Evolutionary conservation across 305 asterid genomes (phyloP).

Genomic region (Fraxinus baroniana): DNA sequence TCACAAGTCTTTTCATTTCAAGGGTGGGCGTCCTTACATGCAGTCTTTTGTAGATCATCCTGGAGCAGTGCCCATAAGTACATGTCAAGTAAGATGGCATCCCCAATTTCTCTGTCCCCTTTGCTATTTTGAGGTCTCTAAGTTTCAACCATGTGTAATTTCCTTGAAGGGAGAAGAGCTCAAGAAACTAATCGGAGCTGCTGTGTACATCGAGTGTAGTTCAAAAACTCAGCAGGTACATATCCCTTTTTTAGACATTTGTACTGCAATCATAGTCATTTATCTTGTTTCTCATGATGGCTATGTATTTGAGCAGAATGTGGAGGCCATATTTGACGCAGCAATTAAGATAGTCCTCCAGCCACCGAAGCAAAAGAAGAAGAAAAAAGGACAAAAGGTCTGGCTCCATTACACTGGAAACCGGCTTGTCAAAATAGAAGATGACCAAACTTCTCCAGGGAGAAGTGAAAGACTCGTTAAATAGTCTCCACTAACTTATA

Average conservation of each 20-base stretch:
- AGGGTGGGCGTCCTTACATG: not conserved
- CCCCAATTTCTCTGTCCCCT: not conserved
- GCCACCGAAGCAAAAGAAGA: conserved; percentile 62
- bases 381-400: conserved; percentile 32
- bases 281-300: not conserved
- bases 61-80: conserved; percentile 51
- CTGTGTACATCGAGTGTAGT: conserved; percentile 47
- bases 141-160: not conserved
- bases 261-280: not conserved
- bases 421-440: not conserved
- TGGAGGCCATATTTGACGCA: conserved; percentile 62
- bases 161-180: conserved; percentile 59
- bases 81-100: conserved; percentile 43
- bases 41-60: conserved; percentile 55
- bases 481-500: too few relatives aligned
- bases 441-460: not conserved
- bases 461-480: too few relatives aligned
- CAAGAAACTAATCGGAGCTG: conserved; percentile 32
- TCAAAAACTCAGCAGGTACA: conserved; percentile 64
- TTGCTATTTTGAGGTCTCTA: not conserved
- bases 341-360: conserved; percentile 62
- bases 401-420: conserved; percentile 38
- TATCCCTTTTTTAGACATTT: not conserved
- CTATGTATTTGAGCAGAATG: conserved; percentile 39
- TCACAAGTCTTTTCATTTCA: not conserved